Base-by-base conservation (phyloP, 2,329 filamentous ascomycete genomes). In the Scedosporium minutisporum region DNA sequence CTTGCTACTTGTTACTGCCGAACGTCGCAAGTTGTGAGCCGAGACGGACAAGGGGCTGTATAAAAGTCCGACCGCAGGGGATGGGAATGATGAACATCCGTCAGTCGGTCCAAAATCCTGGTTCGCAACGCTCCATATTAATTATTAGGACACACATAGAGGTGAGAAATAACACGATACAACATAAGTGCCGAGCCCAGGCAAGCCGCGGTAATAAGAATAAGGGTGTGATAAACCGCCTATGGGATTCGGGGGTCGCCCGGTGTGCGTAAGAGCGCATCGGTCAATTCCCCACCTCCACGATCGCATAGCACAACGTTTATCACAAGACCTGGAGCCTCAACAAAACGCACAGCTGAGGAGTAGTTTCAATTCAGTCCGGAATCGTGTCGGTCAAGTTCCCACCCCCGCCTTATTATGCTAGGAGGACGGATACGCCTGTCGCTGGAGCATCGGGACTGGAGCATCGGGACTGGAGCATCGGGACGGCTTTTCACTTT, bases 281-380 rank as follows among this genome's bases (percentile, higher is more conserved):
- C 42, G 48, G 48, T 18, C n/a, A 53, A 53, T 53, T 53, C 48
- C 48, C 48, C 48, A 84, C 48, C 48, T 27, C 48, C 48, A 23
- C 18, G 4, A 23, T 18, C 6, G 6, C 6, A 46, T 21, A 16
- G 5, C 7, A 2, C 44, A 46, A 16, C 5, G 44, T 2, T 9
- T 33, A 33, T 33, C 7, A 33, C 5, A 33, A 33, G 27, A 29
- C 27, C 1, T 29, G 27, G 27, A 29, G 27, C 6, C 27, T 6
- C 27, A 29, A 29, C 6, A 6, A 5, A 29, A 9, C 6, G 29
- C 29, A 33, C 29, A 33, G 29, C 29, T 33, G 29, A 6, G 29
- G 6, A 33, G 29, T 33, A 33, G 29, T 7, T 33, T 33, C 7
- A 33, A 33, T 33, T 6, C 6, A 33, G 29, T 33, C 29, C 29